Evolutionary conservation across 495 filamentous ascomycete genomes (phyloP), one percentile per base, ranked within the genome.

Genomic region (Xylaria grammica): DNA sequence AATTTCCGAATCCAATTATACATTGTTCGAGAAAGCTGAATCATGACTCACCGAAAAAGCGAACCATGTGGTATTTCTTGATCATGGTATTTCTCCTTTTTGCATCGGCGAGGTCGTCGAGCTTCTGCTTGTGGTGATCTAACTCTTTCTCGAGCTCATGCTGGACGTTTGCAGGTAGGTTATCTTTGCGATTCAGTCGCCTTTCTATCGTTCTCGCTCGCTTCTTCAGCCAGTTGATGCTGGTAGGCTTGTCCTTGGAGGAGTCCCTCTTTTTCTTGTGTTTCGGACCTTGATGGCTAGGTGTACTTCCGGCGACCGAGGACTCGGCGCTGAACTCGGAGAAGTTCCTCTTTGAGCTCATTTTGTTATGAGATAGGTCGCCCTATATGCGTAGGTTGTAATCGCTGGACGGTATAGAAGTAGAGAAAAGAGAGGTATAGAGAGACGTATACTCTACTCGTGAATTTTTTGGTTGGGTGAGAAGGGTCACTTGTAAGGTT

Each of bases 1-100:
- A 61, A 24, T 36, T 10, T 2, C 60, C n/a, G 24, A 10, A 27
- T 38, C 34, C 2, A 11, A 46, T 20, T 26, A 45, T 60, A 22
- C 44, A 45, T 19, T 51, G n/a, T n/a, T 6, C 7, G 34, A 55
- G 2, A 19, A 1, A 1, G 15, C 44, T 7, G 26, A 17, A 9
- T 7, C 44, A 34, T 27, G 15, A 72, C 82, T 54, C 75, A 91
- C 93, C 84, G 84, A 90, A 91, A 74, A 99, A 99, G 52, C 95
- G 83, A 26, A 97, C 90, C 86, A 95, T 97, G 73, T 97, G 94
- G 72, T 97, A 99, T 69, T 87, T 92, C 72, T 82, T 85, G 53
- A 94, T 94, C 84, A 96, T 90, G 58, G 85, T 82, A 65, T 86
- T 84, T 64, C 89, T 85, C 54, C 78, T 76, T 71, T 85, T 88